These are phyloP conservation scores for Rhizopogon roseolus DNA, from an alignment of 768 basidiomycete species.

Conservation along the genomic window DNA sequence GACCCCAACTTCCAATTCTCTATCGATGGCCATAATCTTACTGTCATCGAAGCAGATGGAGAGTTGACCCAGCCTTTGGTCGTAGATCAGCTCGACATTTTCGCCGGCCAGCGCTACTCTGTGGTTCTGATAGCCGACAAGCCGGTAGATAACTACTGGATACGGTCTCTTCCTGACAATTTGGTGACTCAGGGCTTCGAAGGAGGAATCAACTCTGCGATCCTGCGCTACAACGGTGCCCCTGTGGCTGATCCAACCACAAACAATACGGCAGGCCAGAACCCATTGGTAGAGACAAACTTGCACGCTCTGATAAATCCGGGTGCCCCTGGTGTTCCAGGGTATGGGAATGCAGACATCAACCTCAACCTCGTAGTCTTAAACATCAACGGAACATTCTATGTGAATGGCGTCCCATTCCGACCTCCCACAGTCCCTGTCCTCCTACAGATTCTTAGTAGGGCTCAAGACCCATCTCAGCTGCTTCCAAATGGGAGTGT, in stretches of 20 bases:
- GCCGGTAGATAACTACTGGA: slow-evolving; percentile 37
- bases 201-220: slow-evolving; percentile 18
- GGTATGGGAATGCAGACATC: slow-evolving; percentile 19
- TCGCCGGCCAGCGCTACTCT: slow-evolving; percentile 42
- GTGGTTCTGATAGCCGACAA: slow-evolving; percentile 39
- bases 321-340: slow-evolving; percentile 18
- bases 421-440: slow-evolving; percentile 11
- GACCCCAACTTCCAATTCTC: slow-evolving; percentile 24
- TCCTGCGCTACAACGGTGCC: slow-evolving; percentile 17
- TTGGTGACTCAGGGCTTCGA: slow-evolving; percentile 27
- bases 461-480: slow-evolving; percentile 5
- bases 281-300: slow-evolving; percentile 12
- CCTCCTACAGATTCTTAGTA: slow-evolving; percentile 21
- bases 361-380: slow-evolving; percentile 14
- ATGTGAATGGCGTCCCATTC: slow-evolving; percentile 8
- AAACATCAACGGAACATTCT: background rate
- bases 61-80: slow-evolving; percentile 31
- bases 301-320: slow-evolving; percentile 14
- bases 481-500: slow-evolving; percentile 11
- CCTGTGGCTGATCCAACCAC: slow-evolving; percentile 25
- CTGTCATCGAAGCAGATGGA: slow-evolving; percentile 39
- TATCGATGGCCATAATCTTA: slow-evolving; percentile 21
- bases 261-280: slow-evolving; percentile 1
- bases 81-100: slow-evolving; percentile 32
- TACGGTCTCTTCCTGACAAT: slow-evolving; percentile 3